Evolutionary conservation across 106 monocot genomes (phyloP), one percentile per base, ranked within the genome.

Genomic region (Dendrobium huoshanense): DNA sequence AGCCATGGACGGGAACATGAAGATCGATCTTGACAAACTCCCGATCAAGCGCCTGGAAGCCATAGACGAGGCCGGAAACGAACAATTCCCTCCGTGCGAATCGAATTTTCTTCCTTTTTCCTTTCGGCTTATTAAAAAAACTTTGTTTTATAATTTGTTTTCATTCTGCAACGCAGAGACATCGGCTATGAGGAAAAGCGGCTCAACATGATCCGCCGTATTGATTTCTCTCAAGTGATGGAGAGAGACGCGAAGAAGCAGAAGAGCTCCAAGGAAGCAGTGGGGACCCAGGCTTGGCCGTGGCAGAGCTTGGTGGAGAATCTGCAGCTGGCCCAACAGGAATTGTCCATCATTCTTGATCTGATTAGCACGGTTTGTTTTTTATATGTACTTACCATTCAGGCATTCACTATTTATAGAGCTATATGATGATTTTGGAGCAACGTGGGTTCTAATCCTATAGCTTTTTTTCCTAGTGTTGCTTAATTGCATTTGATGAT

Each of bases 281-380:
- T 75, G 41, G 41, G 81, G 9, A 55, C 77, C 49, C 81, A 84
- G 47, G 78, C 85, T 2, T 92, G 87, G 87, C 90, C 94, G 5
- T 96, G 98, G 95, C 95, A 91, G 84, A 81, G 91, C 2, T 79
- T 99, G 72, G 82, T 92, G 79, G 98, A 99, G 87, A 99, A 89
- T 59, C 81, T 99, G 55, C 87, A 85, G 75, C 82, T 83, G n/a
- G 95, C 98, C 16, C 92, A 95, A 45, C 88, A 92, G 85, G 95
- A 99, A 74, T 80, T 99, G 43, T 85, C 89, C 37, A 84, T 99
- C 41, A 86, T 96, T 49, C 82, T 94, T 49, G 96, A 96, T 82
- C 83, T 96, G 64, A 93, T 93, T 79, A 84, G 76, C 84, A 96
- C 93, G 55, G 93, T 93, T 81, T 33, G 80, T 20, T 20, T 24